A percentile compares a stretch with the other conserved stretches of the same genome.
phyloP scores from a whole-genome alignment of 805 yeast species.

The Candida orba region DNA sequence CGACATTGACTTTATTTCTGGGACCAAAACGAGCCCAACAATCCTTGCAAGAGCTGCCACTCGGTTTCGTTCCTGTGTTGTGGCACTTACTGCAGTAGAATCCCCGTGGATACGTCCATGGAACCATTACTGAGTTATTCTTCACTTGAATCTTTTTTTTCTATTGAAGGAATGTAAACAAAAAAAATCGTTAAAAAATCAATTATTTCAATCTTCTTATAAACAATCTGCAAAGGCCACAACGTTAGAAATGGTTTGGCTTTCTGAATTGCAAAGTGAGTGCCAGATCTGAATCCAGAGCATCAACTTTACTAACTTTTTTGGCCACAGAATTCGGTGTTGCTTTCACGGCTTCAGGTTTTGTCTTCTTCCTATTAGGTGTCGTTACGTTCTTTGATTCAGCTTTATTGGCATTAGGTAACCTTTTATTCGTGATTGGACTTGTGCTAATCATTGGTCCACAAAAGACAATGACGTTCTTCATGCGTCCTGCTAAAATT shows the following conservation, averaged over 20 bases:
- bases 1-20: constrained; percentile 4
- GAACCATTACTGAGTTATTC: constrained; percentile 18
- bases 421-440: constrained; percentile 50
- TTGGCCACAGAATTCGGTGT: constrained; percentile 69
- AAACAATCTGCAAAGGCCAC: background rate
- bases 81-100: constrained; percentile 61
- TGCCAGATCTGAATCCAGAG: background rate
- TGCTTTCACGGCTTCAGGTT: constrained; percentile 80
- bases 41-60: constrained; percentile 57
- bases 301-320: constrained; percentile 3
- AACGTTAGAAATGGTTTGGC: constrained; percentile 43
- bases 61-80: constrained; percentile 60
- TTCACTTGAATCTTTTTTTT: no score
- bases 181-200: no score
- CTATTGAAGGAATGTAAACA: no score
- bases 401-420: constrained; percentile 84
- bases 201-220: no score
- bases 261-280: constrained; percentile 66
- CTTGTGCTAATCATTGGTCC: constrained; percentile 82
- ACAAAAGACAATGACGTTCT: constrained; percentile 72
- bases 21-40: constrained; percentile 61
- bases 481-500: constrained; percentile 79
- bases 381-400: constrained; percentile 82
- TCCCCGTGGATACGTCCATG: constrained; percentile 61
- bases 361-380: constrained; percentile 73